Evolutionary conservation across 345 rosid species (phyloP).

Genomic region (Camelina neglecta): DNA sequence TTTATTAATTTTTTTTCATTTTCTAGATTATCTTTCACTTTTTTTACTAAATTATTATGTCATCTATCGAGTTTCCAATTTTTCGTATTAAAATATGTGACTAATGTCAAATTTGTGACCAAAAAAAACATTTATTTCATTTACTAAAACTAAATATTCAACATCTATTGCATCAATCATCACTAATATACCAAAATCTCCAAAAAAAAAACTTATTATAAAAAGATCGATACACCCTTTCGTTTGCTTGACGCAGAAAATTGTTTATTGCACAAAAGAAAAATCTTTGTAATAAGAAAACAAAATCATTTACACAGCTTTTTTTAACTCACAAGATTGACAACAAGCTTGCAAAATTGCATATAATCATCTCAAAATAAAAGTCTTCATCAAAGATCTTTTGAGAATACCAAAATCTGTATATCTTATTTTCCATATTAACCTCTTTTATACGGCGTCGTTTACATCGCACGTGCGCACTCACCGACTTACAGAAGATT

Average conservation of each 20-base stretch:
- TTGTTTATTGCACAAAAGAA: not conserved
- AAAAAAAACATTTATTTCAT: not conserved
- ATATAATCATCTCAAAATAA: not conserved
- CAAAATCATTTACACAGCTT: not conserved
- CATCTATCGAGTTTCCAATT: not conserved
- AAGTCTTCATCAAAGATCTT: slow-evolving; percentile 10
- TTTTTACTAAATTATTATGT: not conserved
- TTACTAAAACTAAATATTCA: not conserved
- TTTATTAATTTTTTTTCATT: not conserved
- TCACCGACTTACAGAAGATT: slow-evolving; percentile 33
- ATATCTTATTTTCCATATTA: not conserved
- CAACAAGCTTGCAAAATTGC: slow-evolving; percentile 12
- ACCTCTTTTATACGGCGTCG: not conserved
- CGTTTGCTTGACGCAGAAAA: not conserved
- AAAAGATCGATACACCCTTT: not conserved
- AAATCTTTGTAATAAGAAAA: slow-evolving; percentile 1
- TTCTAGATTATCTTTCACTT: slow-evolving; percentile 7
- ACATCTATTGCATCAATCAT: slow-evolving; percentile 1
- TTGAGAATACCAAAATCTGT: not conserved
- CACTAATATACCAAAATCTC: not conserved
- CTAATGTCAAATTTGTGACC: not conserved
- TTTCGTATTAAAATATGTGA: not conserved
- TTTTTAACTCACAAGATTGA: not conserved
- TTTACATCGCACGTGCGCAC: slow-evolving; percentile 24
- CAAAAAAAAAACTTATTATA: not conserved